These are phyloP conservation scores for Chaetothyriales sp. DNA, from an alignment of 2,329 filamentous ascomycete species.

Conservation along the genomic window DNA sequence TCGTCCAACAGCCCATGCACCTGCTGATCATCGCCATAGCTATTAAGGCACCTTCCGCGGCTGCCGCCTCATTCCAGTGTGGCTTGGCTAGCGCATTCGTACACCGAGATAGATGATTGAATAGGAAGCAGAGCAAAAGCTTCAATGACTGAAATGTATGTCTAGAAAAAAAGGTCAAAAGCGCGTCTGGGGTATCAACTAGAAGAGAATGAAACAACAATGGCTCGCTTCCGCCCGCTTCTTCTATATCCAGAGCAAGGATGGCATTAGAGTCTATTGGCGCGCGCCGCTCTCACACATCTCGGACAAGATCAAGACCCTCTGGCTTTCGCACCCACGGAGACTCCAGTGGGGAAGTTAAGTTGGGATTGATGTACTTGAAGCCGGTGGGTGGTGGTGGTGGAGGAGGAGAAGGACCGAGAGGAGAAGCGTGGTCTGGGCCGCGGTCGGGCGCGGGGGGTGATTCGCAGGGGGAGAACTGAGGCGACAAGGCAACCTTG, in stretches of 20 bases:
- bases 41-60: not conserved
- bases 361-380: constrained; percentile 35
- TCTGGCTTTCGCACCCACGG: constrained; percentile 26
- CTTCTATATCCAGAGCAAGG: not conserved
- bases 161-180: not conserved
- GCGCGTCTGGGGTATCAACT: not conserved
- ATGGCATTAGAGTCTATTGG: not conserved
- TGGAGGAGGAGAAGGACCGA: constrained; percentile 29
- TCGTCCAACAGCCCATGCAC: not conserved
- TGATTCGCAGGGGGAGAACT: constrained; percentile 21
- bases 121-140: not conserved
- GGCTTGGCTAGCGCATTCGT: too few relatives aligned
- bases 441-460: constrained; percentile 30
- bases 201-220: not conserved
- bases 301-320: not conserved
- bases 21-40: not conserved
- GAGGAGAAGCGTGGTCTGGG: constrained; percentile 28
- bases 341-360: constrained; percentile 31
- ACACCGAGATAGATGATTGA: not conserved
- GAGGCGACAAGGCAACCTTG: constrained; percentile 37
- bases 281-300: not conserved
- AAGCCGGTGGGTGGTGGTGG: constrained; percentile 27
- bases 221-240: not conserved
- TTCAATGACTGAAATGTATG: not conserved
- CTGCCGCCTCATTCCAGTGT: too few relatives aligned